Evolutionary conservation across 2,329 filamentous ascomycete genomes (phyloP), one percentile per base, ranked within the genome.

Genomic region (Metarhizium guizhouense): DNA sequence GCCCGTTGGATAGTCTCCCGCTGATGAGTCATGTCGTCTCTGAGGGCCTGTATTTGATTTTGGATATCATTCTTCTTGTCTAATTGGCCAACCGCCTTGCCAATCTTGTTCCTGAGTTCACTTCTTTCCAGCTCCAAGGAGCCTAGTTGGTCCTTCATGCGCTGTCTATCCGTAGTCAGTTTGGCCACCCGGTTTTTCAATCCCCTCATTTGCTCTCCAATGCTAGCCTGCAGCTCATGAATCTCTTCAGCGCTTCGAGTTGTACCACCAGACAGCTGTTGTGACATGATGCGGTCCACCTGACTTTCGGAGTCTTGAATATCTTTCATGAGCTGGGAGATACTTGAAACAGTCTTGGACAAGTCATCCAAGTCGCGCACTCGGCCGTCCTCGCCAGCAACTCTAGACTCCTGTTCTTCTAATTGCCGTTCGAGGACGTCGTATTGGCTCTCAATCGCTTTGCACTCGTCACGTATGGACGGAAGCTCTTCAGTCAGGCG

Each of bases 231-330:
- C 51, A 91, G 82, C 54, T 88, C 85, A 63, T 94, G 88, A 54
- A 97, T 91, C 61, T 94, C 88, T 54, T 95, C 88, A 6, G 90
- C 80, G 34, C 88, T 88, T 59, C 89, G 83, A 14, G 82, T 80
- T 10, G 78, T 70, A 30, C 79, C 77, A 14, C 84, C 80, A 57
- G 85, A 82, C 64, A 87, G 84, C 66, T 96, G 88, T 62, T 91
- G 90, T 8, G 84, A 84, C 56, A 83, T 78, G 52, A 96, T 81
- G 54, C 88, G 84, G 55, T 86, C 78, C 52, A 96, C 86, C 67
- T 96, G 87, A 43, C 74, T 73, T 63, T 88, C 82, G 5, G 89
- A 84, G 42, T 85, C 84, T 50, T 77, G 76, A 57, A 93, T 87
- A 48, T 96, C 90, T 58, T 77, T 80, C 60, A 84, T 75, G 47